Evolutionary conservation across 202 grass and related monocot species (phyloP).

Genomic region (Bolboschoenoplectus hybrid): DNA sequence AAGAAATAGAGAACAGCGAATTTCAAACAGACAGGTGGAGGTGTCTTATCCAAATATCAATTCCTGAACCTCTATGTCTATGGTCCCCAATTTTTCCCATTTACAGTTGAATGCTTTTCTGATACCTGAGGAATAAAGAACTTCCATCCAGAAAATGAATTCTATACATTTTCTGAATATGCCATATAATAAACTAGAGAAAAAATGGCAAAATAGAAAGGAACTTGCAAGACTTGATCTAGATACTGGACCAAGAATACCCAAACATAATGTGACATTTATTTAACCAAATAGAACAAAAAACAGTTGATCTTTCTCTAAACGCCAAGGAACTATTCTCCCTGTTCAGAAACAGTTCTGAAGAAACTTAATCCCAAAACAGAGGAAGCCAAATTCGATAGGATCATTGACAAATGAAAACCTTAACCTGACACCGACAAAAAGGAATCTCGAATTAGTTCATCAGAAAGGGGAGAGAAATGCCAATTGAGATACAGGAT

Average conservation of each 20-base stretch:
- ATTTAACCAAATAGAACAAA: not conserved
- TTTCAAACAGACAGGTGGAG: constrained; percentile 5
- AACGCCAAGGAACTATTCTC: not conserved
- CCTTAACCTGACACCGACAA: not conserved
- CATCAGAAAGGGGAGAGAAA: not conserved
- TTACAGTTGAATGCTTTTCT: not conserved
- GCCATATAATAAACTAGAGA: not conserved
- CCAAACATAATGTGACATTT: not conserved
- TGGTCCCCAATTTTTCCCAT: constrained; percentile 24
- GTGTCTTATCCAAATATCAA: constrained; percentile 21
- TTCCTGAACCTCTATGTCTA: not conserved
- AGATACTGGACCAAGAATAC: not conserved
- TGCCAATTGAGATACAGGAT: not conserved
- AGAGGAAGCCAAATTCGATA: not conserved
- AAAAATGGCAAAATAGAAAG: not conserved
- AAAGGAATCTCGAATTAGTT: not conserved
- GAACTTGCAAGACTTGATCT: not conserved
- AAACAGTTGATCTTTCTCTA: not conserved
- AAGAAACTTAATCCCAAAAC: not conserved
- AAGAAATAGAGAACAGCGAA: constrained; percentile 4
- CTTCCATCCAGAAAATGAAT: not conserved
- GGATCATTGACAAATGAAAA: not conserved
- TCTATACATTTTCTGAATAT: not conserved
- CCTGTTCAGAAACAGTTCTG: not conserved
- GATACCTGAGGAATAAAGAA: not conserved